Evolutionary conservation across 768 basidiomycete species (phyloP).

Genomic region (Boletus pseudopeckii): DNA sequence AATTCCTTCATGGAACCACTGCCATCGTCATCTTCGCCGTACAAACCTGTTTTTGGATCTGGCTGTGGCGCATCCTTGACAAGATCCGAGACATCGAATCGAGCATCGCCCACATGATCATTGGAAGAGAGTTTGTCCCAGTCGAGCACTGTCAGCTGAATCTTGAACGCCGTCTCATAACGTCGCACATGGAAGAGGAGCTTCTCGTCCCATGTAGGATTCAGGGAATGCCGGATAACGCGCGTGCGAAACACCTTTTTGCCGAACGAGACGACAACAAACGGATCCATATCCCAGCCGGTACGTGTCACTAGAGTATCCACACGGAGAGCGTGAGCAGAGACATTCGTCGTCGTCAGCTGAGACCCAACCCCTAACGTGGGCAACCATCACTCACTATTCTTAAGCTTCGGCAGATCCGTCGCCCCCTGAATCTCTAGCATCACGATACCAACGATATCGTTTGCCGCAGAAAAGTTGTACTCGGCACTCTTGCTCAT

Average conservation of each 20-base stretch:
- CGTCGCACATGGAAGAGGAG: conserved; percentile 90
- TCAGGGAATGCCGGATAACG: conserved; percentile 78
- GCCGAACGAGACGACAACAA: conserved; percentile 92
- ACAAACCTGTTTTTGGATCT: conserved; percentile 49
- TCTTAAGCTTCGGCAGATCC: conserved; percentile 82
- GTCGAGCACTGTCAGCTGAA: conserved; percentile 84
- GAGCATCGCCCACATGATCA: conserved; percentile 81
- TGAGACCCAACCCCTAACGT: background rate
- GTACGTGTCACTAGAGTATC: conserved; percentile 67
- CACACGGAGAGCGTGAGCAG: background rate
- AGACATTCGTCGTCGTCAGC: background rate
- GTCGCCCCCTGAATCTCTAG: conserved; percentile 82
- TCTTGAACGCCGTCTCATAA: conserved; percentile 75
- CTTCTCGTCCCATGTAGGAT: conserved; percentile 94
- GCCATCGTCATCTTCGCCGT: conserved; percentile 36
- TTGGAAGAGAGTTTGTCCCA: conserved; percentile 95
- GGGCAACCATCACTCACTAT: conserved; percentile 54
- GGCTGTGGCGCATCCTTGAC: conserved; percentile 65
- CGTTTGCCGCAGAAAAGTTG: conserved; percentile 68
- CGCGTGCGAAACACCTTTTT: conserved; percentile 96
- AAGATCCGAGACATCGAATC: conserved; percentile 68
- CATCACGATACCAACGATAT: conserved; percentile 93
- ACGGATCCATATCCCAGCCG: conserved; percentile 97
- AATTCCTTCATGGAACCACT: conserved; percentile 66
- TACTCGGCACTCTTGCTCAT: conserved; percentile 40